Conservation (phyloP, 305 asterid species). For the Fraxinus baroniana region DNA sequence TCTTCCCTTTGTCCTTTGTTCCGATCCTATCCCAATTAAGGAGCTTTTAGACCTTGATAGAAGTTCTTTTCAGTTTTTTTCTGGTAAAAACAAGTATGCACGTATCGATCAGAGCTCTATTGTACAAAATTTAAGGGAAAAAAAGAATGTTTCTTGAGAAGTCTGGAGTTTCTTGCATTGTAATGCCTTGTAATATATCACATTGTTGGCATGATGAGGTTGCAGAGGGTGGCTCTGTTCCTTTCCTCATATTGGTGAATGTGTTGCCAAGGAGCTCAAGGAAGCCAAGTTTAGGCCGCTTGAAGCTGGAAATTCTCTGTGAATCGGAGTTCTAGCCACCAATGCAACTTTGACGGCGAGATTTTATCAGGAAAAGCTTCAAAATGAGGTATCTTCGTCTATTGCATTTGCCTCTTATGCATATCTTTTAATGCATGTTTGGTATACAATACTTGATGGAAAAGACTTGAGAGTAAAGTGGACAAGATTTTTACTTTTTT, state of each 20-base stretch:
- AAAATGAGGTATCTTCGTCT: slow-evolving; percentile 44
- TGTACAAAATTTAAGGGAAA: slow-evolving; percentile 48
- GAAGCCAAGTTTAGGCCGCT: slow-evolving; percentile 58
- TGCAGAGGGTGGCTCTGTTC: slow-evolving; percentile 50
- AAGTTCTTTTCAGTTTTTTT: slow-evolving; percentile 20
- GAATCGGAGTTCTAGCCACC: slow-evolving; percentile 55
- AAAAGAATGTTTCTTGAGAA: slow-evolving; percentile 57
- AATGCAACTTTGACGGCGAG: slow-evolving; percentile 35
- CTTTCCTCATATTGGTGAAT: slow-evolving; percentile 39
- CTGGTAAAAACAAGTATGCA: slow-evolving; percentile 17
- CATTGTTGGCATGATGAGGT: slow-evolving; percentile 66
- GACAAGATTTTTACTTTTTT: not conserved
- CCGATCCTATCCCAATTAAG: slow-evolving; percentile 54
- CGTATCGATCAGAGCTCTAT: slow-evolving; percentile 27
- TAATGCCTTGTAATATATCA: slow-evolving; percentile 63
- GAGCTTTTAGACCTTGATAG: slow-evolving; percentile 39
- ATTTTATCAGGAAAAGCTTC: slow-evolving; percentile 56
- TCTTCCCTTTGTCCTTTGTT: slow-evolving; percentile 56
- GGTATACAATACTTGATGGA: not conserved
- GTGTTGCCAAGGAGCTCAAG: slow-evolving; percentile 49
- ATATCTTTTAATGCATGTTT: not conserved
- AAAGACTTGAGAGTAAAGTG: not conserved
- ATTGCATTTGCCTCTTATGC: not conserved
- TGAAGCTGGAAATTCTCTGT: slow-evolving; percentile 52
- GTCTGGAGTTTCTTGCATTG: slow-evolving; percentile 57